Evolutionary conservation across 768 basidiomycete genomes (phyloP).

Genomic region (Leccinum rimulosum): DNA sequence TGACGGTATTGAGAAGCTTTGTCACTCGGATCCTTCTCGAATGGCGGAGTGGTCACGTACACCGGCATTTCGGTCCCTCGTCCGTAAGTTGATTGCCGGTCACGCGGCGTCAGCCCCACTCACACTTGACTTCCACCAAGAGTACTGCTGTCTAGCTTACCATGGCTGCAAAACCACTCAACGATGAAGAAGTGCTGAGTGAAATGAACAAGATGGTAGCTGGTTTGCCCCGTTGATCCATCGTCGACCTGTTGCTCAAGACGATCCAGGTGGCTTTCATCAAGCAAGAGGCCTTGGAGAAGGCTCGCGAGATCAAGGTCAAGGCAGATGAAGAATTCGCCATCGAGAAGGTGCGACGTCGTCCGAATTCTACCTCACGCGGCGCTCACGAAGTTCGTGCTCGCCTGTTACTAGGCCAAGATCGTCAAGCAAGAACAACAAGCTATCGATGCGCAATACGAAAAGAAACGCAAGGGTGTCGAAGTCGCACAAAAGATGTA

Average conservation of each 20-base stretch:
- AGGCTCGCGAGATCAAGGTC: constrained; percentile 93
- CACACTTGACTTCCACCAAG: too few relatives aligned
- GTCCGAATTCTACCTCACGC: background rate
- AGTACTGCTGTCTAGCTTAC: too few relatives aligned
- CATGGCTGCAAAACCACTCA: too few relatives aligned
- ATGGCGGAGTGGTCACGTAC: too few relatives aligned
- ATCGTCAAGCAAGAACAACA: constrained; percentile 95
- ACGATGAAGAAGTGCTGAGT: too few relatives aligned
- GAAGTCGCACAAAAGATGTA: constrained; percentile 98
- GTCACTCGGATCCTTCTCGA: too few relatives aligned
- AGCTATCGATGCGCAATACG: constrained; percentile 90
- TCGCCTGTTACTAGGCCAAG: constrained; percentile 66
- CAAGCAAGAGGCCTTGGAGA: constrained; percentile 97
- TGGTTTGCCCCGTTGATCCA: too few relatives aligned
- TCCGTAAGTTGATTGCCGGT: too few relatives aligned
- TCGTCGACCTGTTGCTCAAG: constrained; percentile 1
- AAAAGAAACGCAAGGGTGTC: constrained; percentile 93
- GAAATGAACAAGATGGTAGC: too few relatives aligned
- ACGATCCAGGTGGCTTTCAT: constrained; percentile 85
- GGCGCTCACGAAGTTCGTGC: background rate
- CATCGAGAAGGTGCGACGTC: constrained; percentile 79
- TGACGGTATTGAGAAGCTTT: too few relatives aligned
- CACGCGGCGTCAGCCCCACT: too few relatives aligned
- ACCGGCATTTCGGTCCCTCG: too few relatives aligned
- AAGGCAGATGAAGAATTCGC: constrained; percentile 99